Evolutionary conservation across 1,284 basidiomycete species (phyloP).

Genomic region (Polyporus tsugae): DNA sequence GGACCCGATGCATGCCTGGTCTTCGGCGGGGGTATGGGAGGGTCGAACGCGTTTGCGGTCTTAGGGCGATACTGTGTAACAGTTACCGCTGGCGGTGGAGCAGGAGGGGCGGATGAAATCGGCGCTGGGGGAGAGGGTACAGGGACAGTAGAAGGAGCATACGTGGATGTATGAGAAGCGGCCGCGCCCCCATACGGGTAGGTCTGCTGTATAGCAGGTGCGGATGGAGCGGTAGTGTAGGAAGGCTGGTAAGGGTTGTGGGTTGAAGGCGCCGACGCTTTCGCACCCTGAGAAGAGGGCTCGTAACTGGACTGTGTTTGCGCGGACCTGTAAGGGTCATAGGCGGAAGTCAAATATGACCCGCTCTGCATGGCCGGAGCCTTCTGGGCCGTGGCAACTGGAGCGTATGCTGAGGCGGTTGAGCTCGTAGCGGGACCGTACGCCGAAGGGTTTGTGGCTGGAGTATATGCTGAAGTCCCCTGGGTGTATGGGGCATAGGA

Average conservation of each 20-base stretch:
- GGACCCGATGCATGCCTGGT: slow-evolving; percentile 48
- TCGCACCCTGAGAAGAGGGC: neutral
- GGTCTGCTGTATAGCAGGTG: slow-evolving; percentile 12
- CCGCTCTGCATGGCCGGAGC: slow-evolving; percentile 20
- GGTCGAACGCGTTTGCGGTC: slow-evolving; percentile 80
- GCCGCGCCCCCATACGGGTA: slow-evolving; percentile 18
- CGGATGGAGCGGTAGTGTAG: slow-evolving; percentile 9
- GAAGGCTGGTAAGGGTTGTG: slow-evolving; percentile 24
- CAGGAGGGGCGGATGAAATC: slow-evolving; percentile 26
- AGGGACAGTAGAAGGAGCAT: slow-evolving; percentile 20
- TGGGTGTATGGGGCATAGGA: slow-evolving; percentile 33
- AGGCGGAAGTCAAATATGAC: slow-evolving; percentile 26
- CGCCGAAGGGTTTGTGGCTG: neutral
- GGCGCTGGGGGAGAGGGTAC: slow-evolving; percentile 29
- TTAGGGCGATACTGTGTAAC: slow-evolving; percentile 63
- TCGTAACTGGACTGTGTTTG: slow-evolving; percentile 10
- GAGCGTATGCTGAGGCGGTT: slow-evolving; percentile 18
- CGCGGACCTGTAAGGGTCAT: slow-evolving; percentile 37
- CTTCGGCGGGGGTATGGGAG: slow-evolving; percentile 70
- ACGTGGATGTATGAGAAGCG: slow-evolving; percentile 21
- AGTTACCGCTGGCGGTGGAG: slow-evolving; percentile 46
- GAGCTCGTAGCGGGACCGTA: neutral
- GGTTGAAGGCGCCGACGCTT: slow-evolving; percentile 10
- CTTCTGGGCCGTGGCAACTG: slow-evolving; percentile 13
- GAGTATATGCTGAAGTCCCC: slow-evolving; percentile 3